Evolutionary conservation across 441 rosid species (phyloP), one percentile per base, ranked within the genome.

Genomic region (Jatropha podagrica): DNA sequence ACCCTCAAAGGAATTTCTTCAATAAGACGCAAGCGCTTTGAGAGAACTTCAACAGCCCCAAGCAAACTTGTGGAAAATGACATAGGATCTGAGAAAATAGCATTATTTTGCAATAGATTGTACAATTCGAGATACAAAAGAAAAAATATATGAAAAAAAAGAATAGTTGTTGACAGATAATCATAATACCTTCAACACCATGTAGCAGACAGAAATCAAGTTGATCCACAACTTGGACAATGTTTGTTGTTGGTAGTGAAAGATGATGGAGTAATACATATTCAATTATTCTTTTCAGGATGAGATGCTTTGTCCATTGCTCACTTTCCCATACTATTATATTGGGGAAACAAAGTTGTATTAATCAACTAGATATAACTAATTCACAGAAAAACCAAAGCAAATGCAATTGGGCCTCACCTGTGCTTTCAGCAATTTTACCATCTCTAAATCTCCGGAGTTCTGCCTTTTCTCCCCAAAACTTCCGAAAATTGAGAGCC

Each of bases 401-500:
- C 60, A 82, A 74, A 67, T 60, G 81, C 58, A 56, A 74, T 55
- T 60, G 63, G 72, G 77, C 70, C 85, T 80, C 76, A 93, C 97
- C 94, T 81, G 91, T 88, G 87, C 99, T 93, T 91, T 95, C 98
- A 9, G 97, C 94, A 80, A 93, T 95, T 83, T 79, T 90, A 54
- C 99, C 98, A 90, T 95, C 98, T 82, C 88, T 91, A 83, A 93
- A 93, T 87, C 95, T 89, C 73, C 97, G 86, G 68, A 91, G 91
- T 79, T 93, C 99, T 65, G 98, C 91, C 83, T 87, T 96, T 71
- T 88, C 91, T 32, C 96, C 99, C 99, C 95, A 93, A 81, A 93
- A 96, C 73, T 84, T 89, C 41, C 90, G 85, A 86, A 87, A 96
- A 72, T 73, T 85, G 66, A 86, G 86, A 78, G 95, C 93, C 98